These are phyloP conservation scores for Begonia masoniana DNA, from an alignment of 306 rosid genomes.

Conservation along the genomic window DNA sequence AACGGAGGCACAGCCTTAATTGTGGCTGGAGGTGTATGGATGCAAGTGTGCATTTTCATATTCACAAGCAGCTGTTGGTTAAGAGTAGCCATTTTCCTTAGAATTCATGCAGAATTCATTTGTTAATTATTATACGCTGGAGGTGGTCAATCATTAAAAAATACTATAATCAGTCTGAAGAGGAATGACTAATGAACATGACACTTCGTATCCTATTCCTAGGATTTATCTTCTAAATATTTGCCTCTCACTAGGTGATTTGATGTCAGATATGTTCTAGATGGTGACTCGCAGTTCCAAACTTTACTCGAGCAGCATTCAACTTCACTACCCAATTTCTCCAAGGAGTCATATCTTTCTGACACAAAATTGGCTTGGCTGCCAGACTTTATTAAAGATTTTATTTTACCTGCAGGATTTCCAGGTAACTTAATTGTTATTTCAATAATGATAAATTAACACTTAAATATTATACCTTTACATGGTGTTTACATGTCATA, in stretches of 20 bases:
- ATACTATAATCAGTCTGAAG: no score
- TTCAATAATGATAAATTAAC: no score
- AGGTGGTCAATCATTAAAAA: no score
- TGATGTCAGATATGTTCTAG: slow-evolving; percentile 49
- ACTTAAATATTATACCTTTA: no score
- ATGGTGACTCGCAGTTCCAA: slow-evolving; percentile 34
- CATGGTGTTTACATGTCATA: no score
- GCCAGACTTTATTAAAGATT: slow-evolving; percentile 43
- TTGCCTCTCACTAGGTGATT: neutral
- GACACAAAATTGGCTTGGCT: slow-evolving; percentile 44
- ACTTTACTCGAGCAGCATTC: slow-evolving; percentile 40
- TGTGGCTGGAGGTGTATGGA: slow-evolving; percentile 14
- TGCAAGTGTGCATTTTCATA: no score
- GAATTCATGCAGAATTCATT: slow-evolving; percentile 1
- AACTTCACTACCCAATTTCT: slow-evolving; percentile 10
- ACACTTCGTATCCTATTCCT: no score
- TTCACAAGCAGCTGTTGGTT: no score
- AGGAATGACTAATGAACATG: no score
- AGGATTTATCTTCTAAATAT: no score
- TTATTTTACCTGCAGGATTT: slow-evolving; percentile 76
- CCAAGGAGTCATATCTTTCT: slow-evolving; percentile 18
- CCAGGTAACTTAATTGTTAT: slow-evolving; percentile 39
- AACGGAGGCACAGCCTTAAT: slow-evolving; percentile 30
- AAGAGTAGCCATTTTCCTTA: slow-evolving; percentile 1
- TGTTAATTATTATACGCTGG: neutral